These are phyloP conservation scores for Mastigamoeba balamuthi DNA, from an alignment of 78 protist species.

Conservation along the genomic window DNA sequence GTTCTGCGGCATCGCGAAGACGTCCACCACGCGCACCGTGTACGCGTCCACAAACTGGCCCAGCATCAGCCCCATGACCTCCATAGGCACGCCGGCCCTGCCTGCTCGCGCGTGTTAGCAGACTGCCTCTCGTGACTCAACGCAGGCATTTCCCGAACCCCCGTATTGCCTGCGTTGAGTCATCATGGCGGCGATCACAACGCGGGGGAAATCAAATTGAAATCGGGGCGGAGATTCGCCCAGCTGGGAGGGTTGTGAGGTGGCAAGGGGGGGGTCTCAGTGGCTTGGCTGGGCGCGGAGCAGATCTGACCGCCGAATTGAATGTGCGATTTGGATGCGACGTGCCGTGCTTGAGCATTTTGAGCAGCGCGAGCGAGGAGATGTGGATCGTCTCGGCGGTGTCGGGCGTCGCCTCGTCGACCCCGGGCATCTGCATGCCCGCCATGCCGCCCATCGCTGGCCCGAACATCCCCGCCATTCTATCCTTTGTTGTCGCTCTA, in stretches of 20 bases:
- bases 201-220: not conserved
- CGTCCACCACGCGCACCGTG: constrained; percentile 96
- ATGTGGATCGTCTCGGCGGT: constrained; percentile 94
- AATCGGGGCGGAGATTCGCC: too few species aligned
- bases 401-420: constrained; percentile 57
- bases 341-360: constrained; percentile 84
- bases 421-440: not conserved
- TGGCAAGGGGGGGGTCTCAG: too few species aligned
- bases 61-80: constrained; percentile 99
- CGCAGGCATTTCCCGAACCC: too few species aligned
- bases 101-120: too few species aligned
- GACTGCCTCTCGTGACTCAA: too few species aligned
- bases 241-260: too few species aligned
- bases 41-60: constrained; percentile 99
- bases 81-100: constrained; percentile 99
- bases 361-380: constrained; percentile 92
- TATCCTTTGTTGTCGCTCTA: too few species aligned
- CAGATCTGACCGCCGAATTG: too few species aligned
- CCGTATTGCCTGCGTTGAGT: too few species aligned
- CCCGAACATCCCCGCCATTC: too few species aligned
- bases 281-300: too few species aligned
- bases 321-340: constrained; percentile 1
- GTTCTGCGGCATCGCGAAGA: constrained; percentile 98
- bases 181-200: too few species aligned
- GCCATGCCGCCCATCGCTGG: not conserved